Evolutionary conservation across 2,329 filamentous ascomycete genomes (phyloP).

Genomic region (Aspergillus transmontanensis): DNA sequence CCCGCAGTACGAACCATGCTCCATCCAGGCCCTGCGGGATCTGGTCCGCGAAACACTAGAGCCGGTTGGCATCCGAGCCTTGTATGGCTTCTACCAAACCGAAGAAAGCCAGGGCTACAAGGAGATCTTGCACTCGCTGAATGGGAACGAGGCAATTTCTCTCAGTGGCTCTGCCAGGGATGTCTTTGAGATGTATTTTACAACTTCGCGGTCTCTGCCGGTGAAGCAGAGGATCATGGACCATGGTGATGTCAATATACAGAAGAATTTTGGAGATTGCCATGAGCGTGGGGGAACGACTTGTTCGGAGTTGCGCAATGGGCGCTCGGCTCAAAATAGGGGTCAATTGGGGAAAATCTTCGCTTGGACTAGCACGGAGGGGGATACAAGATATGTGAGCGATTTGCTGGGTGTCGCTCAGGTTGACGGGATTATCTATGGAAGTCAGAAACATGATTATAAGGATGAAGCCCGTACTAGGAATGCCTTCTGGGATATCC

Average conservation of each 20-base stretch:
- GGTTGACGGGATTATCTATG: slow-evolving; percentile 12
- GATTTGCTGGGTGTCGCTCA: not conserved
- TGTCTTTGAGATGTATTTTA: slow-evolving; percentile 1
- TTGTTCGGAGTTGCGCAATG: slow-evolving; percentile 7
- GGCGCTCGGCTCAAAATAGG: not conserved
- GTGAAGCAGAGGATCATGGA: slow-evolving; percentile 6
- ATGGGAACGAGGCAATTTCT: slow-evolving; percentile 5
- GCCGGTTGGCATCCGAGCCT: slow-evolving; percentile 14
- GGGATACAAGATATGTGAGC: not conserved
- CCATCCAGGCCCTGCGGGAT: slow-evolving; percentile 18
- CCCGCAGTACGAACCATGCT: slow-evolving; percentile 7
- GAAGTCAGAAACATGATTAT: not conserved
- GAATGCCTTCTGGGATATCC: slow-evolving; percentile 11
- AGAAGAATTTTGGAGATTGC: not conserved
- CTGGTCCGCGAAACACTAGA: slow-evolving; percentile 17
- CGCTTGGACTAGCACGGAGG: slow-evolving; percentile 7
- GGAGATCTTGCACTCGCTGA: slow-evolving; percentile 10
- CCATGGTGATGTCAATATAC: slow-evolving; percentile 4
- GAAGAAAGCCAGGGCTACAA: slow-evolving; percentile 10
- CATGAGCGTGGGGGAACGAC: not conserved
- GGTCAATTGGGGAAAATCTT: slow-evolving; percentile 7
- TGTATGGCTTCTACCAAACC: slow-evolving; percentile 21
- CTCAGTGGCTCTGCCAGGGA: slow-evolving; percentile 1
- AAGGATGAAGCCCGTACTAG: not conserved
- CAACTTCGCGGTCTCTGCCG: not conserved